Base-by-base conservation (phyloP, 352 stramenopile genomes). In the Globisporangium heterothallicum region DNA sequence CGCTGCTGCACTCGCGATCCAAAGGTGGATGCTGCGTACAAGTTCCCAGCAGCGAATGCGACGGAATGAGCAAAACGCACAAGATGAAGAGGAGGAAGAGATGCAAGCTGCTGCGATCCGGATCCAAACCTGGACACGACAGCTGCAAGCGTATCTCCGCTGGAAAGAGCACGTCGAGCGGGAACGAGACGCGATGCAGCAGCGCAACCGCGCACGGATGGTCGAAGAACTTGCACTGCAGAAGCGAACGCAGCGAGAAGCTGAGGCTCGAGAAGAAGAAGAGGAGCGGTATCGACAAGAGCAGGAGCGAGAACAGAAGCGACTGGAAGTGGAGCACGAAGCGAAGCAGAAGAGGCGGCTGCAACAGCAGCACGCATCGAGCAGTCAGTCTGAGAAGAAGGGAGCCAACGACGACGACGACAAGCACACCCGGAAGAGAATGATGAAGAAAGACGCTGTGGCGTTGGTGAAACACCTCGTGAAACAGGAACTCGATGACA, bases 361-460 rank as follows among this genome's bases (percentile, higher is more conserved):
- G 22, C 40, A 55, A 35, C 34, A 54, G 1, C 18, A 26, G 16
- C 29, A 48, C 12, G 14, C 24, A 38, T n/a, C 49, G 24, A 52
- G 30, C 18, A 61, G 35, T 25, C 27, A 38, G 32, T n/a, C 32
- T 10, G 10, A 50, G 27, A 40, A 22, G 18, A 27, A 12, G 21
- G 44, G 16, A 9, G n/a, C 38, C 38, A 47, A 54, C 32, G 22
- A 46, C 18, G 43, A 41, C 27, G 35, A 58, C 16, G 16, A 19
- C 13, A 45, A 67, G 46, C 26, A 42, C 8, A 55, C 48, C 13
- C 57, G 54, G 5, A 68, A 69, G 41, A 79, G 69, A 38, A 66
- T 79, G 29, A 79, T 79, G 66, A 76, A 76, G 46, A 74, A 70
- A 60, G 64, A 79, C 27, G 70, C 66, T 0, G 52, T 76, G 14